Conservation (phyloP, 305 asterid genomes). For the Salvia sclarea region DNA sequence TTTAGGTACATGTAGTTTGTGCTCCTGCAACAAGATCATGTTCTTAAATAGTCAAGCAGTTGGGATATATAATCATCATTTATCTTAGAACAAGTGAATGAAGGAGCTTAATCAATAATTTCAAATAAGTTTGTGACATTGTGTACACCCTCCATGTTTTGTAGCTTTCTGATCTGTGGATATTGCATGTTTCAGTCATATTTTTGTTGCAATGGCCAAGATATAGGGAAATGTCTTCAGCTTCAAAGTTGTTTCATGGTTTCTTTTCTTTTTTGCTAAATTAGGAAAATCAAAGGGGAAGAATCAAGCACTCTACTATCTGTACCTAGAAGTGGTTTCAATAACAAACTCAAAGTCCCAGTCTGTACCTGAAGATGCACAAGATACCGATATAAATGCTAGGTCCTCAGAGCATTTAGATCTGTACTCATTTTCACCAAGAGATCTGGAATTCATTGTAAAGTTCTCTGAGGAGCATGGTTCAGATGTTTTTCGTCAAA, state of each 20-base stretch:
- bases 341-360: conserved; percentile 83
- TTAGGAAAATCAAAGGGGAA: conserved; percentile 86
- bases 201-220: conserved; percentile 20
- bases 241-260: conserved; percentile 5
- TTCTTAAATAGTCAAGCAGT: conserved; percentile 5
- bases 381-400: conserved; percentile 45
- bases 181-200: conserved; percentile 10
- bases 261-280: not conserved
- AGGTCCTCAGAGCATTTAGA: conserved; percentile 64
- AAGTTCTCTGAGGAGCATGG: conserved; percentile 90
- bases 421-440: conserved; percentile 76
- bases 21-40: conserved; percentile 4
- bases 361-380: conserved; percentile 52
- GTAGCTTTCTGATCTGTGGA: conserved; percentile 21
- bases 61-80: conserved; percentile 17
- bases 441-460: conserved; percentile 84
- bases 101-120: conserved; percentile 8
- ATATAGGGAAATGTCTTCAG: conserved; percentile 17
- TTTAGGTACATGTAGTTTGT: conserved; percentile 7
- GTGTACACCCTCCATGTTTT: conserved; percentile 4
- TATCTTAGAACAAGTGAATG: not conserved
- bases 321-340: conserved; percentile 84
- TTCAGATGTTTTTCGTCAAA: conserved; percentile 77
- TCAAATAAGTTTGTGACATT: not conserved
- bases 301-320: conserved; percentile 77